Conservation (phyloP, 2,329 filamentous ascomycete genomes). For the Salinomyces thailandicus region DNA sequence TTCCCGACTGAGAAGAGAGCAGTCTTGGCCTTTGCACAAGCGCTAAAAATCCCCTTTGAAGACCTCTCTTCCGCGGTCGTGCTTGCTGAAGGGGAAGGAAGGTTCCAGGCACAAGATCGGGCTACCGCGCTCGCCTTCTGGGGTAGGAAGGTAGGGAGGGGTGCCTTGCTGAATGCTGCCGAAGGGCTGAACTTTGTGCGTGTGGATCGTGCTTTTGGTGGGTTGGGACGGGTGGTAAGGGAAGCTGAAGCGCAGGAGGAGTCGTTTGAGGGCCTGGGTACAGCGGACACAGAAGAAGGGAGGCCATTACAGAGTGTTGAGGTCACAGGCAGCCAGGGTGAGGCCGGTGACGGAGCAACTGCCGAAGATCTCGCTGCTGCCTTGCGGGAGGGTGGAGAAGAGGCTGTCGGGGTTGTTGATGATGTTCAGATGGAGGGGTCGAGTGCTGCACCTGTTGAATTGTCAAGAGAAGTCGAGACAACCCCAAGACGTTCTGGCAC, state of each 20-base stretch:
- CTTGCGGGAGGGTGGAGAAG: constrained; percentile 3
- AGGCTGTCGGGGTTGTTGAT: not conserved
- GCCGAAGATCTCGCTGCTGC: constrained; percentile 13
- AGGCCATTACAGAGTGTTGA: constrained; percentile 13
- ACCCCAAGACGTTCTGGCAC: not conserved
- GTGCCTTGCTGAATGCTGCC: constrained; percentile 47
- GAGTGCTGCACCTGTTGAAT: not conserved
- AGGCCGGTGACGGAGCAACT: constrained; percentile 8
- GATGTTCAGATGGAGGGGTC: not conserved
- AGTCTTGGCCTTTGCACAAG: constrained; percentile 46
- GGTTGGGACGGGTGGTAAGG: constrained; percentile 31
- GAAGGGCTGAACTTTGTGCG: constrained; percentile 46
- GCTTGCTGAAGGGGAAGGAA: constrained; percentile 10
- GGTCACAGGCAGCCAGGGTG: constrained; percentile 10
- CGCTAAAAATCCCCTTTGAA: constrained; percentile 43
- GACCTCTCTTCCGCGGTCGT: constrained; percentile 35
- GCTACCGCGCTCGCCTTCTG: constrained; percentile 42
- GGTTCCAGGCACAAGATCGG: constrained; percentile 33
- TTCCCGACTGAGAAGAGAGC: constrained; percentile 46
- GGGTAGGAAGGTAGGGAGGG: constrained; percentile 49
- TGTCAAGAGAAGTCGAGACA: not conserved
- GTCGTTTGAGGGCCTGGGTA: constrained; percentile 4
- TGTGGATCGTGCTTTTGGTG: constrained; percentile 53
- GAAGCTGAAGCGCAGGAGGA: constrained; percentile 13
- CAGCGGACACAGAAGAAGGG: constrained; percentile 6